A percentile compares a stretch with the other conserved stretches of the same genome.
phyloP scores from a whole-genome alignment of 169 alveolate genomes.

The Plasmodium fragile region DNA sequence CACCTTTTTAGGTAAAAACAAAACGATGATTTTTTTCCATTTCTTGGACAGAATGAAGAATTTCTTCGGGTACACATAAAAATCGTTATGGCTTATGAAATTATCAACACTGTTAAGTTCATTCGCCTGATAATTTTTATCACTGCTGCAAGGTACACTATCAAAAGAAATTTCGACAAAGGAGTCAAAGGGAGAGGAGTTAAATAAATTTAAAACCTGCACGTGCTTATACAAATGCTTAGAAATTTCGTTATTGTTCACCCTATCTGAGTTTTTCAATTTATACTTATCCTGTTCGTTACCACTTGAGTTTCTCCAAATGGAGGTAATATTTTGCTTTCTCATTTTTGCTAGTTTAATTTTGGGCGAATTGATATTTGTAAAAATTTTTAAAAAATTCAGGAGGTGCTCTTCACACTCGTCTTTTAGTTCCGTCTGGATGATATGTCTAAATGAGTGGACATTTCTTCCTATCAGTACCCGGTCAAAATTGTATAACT shows the following conservation, averaged over 20 bases:
- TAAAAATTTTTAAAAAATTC: constrained; percentile 21
- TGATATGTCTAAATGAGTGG: constrained; percentile 18
- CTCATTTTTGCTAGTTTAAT: background rate
- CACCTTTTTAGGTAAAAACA: constrained; percentile 43
- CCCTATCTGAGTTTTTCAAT: background rate
- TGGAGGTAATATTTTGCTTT: background rate
- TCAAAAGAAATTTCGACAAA: constrained; percentile 69
- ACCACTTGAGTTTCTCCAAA: background rate
- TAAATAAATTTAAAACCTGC: constrained; percentile 53
- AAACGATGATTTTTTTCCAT: constrained; percentile 46
- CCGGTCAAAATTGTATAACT: constrained; percentile 38
- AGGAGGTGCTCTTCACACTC: constrained; percentile 27
- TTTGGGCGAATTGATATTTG: constrained; percentile 34
- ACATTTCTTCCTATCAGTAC: constrained; percentile 46
- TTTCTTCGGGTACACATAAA: constrained; percentile 56
- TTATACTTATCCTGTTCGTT: background rate
- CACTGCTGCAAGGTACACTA: background rate
- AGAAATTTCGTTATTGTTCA: constrained; percentile 17
- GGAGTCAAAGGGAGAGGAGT: constrained; percentile 40
- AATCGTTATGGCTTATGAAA: constrained; percentile 35
- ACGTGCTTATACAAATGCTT: constrained; percentile 46
- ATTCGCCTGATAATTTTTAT: background rate
- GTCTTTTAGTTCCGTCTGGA: constrained; percentile 21
- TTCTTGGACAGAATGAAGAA: constrained; percentile 43
- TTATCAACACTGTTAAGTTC: constrained; percentile 1